Base-by-base conservation (phyloP, 73 alveolate species). In the Strombidium stylifer region DNA sequence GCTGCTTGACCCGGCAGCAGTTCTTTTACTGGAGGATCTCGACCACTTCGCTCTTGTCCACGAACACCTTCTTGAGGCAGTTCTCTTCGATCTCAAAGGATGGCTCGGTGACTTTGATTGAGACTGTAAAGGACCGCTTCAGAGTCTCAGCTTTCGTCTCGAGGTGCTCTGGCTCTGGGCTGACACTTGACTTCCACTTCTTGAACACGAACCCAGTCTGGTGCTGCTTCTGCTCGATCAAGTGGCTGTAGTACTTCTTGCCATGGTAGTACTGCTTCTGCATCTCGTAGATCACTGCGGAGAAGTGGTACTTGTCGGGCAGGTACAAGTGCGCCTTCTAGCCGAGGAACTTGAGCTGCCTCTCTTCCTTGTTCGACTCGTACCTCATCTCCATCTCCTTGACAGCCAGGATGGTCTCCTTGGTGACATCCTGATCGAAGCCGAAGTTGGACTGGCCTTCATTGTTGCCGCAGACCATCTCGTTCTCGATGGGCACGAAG, bases 301-400 rank as follows among this genome's bases (percentile, higher is more conserved):
- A 57, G 45, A 64, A 64, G 30, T 64, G 78, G 2, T 44, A 14
- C 3, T 64, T 35, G 23, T 64, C 53, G 24, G 78, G 78, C 3
- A 64, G 55, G 21, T 42, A 40, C 8, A 46, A 64, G 18, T 64
- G 53, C 14, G 45, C 19, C 1, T 14, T 15, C 1, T 49, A 27
- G 5, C 45, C 26, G n/a, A 10, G n/a, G n/a, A n/a, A n/a, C n/a
- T n/a, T n/a, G n/a, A n/a, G n/a, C n/a, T n/a, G n/a, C n/a, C n/a
- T n/a, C n/a, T n/a, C n/a, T n/a, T n/a, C n/a, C n/a, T n/a, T n/a
- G n/a, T n/a, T n/a, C n/a, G n/a, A n/a, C n/a, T n/a, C 27, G 14
- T 40, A 15, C 41, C 35, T 64, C 14, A 64, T 45, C 47, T 47
- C 25, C 25, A 10, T 32, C 31, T 47, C 78, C 26, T 64, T 42